A percentile compares a stretch with the other conserved stretches of the same genome.
These are phyloP conservation scores for Aspergillus niger DNA, from an alignment of 2,329 filamentous ascomycete genomes.

Conservation along the genomic window DNA sequence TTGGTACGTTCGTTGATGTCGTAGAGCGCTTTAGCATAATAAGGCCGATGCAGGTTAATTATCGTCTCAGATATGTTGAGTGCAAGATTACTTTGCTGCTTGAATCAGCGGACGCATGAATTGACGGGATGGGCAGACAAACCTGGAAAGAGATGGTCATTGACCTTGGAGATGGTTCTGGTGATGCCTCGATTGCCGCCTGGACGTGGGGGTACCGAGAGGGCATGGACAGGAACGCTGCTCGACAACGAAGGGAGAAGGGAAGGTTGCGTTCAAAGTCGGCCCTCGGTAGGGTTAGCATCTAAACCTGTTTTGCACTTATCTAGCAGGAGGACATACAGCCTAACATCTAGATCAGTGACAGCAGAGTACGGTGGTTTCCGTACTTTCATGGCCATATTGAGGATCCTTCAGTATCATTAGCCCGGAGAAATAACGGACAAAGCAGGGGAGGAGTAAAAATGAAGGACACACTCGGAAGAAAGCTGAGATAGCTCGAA, in stretches of 20 bases:
- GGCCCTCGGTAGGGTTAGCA: not conserved
- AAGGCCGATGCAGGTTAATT: constrained; percentile 3
- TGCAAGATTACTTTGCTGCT: constrained; percentile 3
- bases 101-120: not conserved
- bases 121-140: not conserved
- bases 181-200: constrained; percentile 2
- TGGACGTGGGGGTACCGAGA: constrained; percentile 3
- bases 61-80: constrained; percentile 6
- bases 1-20: not conserved
- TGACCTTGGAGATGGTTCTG: not conserved
- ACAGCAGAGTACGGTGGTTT: constrained; percentile 6
- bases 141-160: constrained; percentile 8
- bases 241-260: constrained; percentile 3
- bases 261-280: constrained; percentile 4
- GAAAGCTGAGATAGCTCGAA: constrained; percentile 6
- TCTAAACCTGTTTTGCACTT: not conserved
- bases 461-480: constrained; percentile 1
- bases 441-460: no score
- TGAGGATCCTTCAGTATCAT: not conserved
- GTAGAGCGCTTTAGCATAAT: constrained; percentile 4
- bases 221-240: not conserved
- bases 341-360: not conserved
- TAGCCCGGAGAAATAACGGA: not conserved
- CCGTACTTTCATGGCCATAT: constrained; percentile 5
- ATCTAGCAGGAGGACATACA: not conserved